phyloP scores from a whole-genome alignment of 2,329 filamentous ascomycete genomes.

The Penicillium sp. region DNA sequence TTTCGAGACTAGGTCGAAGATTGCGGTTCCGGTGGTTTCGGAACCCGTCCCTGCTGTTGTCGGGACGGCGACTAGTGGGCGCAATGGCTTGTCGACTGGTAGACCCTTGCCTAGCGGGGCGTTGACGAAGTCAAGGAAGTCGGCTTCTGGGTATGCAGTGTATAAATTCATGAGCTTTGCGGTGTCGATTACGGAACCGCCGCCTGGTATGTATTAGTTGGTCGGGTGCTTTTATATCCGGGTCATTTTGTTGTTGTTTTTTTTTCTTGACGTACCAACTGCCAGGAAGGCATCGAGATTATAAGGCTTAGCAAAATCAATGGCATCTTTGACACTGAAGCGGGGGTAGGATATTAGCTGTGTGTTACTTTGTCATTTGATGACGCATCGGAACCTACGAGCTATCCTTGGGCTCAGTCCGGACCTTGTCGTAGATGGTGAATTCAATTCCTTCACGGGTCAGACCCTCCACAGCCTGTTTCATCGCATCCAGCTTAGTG shows the following conservation, averaged over 20 bases:
- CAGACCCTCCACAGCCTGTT: constrained; percentile 81
- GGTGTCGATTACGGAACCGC: constrained; percentile 95
- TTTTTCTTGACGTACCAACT: constrained; percentile 62
- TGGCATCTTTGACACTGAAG: constrained; percentile 81
- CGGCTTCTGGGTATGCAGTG: constrained; percentile 84
- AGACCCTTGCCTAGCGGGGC: constrained; percentile 85
- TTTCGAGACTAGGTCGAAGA: constrained; percentile 90
- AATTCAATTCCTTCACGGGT: constrained; percentile 78
- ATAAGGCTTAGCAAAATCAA: constrained; percentile 81
- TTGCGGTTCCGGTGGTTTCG: constrained; percentile 96
- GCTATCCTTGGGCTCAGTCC: constrained; percentile 92
- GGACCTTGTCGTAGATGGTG: constrained; percentile 77
- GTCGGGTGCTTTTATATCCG: not conserved
- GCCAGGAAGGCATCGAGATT: constrained; percentile 87
- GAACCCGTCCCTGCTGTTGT: constrained; percentile 87
- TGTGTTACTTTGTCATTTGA: not conserved
- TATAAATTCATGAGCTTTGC: constrained; percentile 99
- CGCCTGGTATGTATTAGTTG: constrained; percentile 46
- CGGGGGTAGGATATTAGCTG: not conserved
- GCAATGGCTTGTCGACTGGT: constrained; percentile 72
- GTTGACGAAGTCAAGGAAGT: constrained; percentile 97
- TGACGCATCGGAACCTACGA: constrained; percentile 60
- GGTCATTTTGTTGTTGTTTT: constrained; percentile 8
- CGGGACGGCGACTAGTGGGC: constrained; percentile 79
- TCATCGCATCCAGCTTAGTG: constrained; percentile 82